Percentiles rank a stretch among this genome's conserved stretches.
phyloP scores from a whole-genome alignment of 2,329 filamentous ascomycete genomes.

The Phaeosphaeria sp. region DNA sequence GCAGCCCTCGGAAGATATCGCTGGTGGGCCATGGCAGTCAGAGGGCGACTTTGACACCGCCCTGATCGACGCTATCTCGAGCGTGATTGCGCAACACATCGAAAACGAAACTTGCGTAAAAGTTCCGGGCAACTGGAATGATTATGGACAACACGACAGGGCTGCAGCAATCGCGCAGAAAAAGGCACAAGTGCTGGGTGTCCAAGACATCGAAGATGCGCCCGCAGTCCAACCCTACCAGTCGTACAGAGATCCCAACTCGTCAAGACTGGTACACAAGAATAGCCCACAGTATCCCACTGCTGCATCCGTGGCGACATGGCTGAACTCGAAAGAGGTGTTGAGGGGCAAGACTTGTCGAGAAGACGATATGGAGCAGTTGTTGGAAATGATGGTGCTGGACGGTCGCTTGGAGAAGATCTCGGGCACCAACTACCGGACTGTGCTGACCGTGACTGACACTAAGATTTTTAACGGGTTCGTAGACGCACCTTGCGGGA shows the following conservation, averaged over 20 bases:
- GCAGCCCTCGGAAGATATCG: slow-evolving; percentile 85
- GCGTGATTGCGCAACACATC: slow-evolving; percentile 76
- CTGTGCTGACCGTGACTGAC: slow-evolving; percentile 47
- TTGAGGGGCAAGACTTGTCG: slow-evolving; percentile 69
- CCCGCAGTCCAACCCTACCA: slow-evolving; percentile 32
- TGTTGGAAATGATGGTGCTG: slow-evolving; percentile 87
- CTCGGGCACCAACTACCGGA: slow-evolving; percentile 58
- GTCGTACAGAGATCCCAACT: slow-evolving; percentile 28
- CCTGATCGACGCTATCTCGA: slow-evolving; percentile 80
- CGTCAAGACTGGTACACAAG: slow-evolving; percentile 54
- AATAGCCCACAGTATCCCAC: slow-evolving; percentile 83
- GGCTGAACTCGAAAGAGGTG: slow-evolving; percentile 72
- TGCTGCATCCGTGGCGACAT: slow-evolving; percentile 75
- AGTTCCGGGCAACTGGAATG: slow-evolving; percentile 51
- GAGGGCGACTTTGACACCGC: slow-evolving; percentile 88
- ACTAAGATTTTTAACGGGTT: slow-evolving; percentile 72
- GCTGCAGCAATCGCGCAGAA: slow-evolving; percentile 42
- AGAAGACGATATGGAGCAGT: slow-evolving; percentile 80
- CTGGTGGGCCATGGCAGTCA: slow-evolving; percentile 93
- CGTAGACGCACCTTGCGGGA: slow-evolving; percentile 87
- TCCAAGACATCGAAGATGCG: slow-evolving; percentile 44
- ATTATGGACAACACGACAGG: slow-evolving; percentile 47
- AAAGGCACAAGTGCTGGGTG: slow-evolving; percentile 42
- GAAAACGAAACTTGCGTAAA: slow-evolving; percentile 74
- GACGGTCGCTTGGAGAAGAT: slow-evolving; percentile 80